phyloP scores from a whole-genome alignment of 805 yeast species.

The Metschnikowia continentalis region DNA sequence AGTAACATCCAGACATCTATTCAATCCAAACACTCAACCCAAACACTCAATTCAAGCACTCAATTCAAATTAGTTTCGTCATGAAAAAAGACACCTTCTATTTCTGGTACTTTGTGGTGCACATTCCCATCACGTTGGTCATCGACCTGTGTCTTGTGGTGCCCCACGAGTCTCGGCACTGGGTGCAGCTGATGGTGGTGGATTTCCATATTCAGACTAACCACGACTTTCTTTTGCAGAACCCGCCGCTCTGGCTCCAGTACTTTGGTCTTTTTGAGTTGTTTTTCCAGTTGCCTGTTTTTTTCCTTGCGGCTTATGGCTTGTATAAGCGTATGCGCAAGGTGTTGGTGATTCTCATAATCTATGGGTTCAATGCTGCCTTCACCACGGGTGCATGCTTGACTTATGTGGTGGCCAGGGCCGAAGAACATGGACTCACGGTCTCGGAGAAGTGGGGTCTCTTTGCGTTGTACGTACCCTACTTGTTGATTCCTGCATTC shows the following conservation, averaged over 20 bases:
- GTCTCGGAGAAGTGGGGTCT: conserved; percentile 39
- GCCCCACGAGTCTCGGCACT: conserved; percentile 46
- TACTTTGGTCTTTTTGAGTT: conserved; percentile 71
- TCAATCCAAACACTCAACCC: too few relatives aligned
- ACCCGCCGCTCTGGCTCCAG: conserved; percentile 68
- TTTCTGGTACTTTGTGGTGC: conserved; percentile 53
- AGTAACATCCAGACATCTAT: too few relatives aligned
- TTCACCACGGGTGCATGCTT: conserved; percentile 76
- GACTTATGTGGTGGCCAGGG: conserved; percentile 39
- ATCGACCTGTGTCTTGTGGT: conserved; percentile 73
- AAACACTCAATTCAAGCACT: too few relatives aligned
- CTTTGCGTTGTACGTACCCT: conserved; percentile 61
- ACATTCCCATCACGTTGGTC: conserved; percentile 69
- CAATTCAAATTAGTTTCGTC: background rate
- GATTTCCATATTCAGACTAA: conserved; percentile 59
- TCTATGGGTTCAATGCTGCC: conserved; percentile 82
- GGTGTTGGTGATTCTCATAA: conserved; percentile 37
- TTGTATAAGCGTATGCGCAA: conserved; percentile 14
- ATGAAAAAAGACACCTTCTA: conserved; percentile 41
- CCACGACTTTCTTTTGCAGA: conserved; percentile 63
- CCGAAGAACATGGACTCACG: conserved; percentile 36
- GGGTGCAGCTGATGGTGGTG: conserved; percentile 47
- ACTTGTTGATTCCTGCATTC: conserved; percentile 57
- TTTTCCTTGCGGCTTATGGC: conserved; percentile 42
- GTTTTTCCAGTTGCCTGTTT: conserved; percentile 75